Evolutionary conservation across 495 filamentous ascomycete species (phyloP).

Genomic region (Aspergillus mulundensis): DNA sequence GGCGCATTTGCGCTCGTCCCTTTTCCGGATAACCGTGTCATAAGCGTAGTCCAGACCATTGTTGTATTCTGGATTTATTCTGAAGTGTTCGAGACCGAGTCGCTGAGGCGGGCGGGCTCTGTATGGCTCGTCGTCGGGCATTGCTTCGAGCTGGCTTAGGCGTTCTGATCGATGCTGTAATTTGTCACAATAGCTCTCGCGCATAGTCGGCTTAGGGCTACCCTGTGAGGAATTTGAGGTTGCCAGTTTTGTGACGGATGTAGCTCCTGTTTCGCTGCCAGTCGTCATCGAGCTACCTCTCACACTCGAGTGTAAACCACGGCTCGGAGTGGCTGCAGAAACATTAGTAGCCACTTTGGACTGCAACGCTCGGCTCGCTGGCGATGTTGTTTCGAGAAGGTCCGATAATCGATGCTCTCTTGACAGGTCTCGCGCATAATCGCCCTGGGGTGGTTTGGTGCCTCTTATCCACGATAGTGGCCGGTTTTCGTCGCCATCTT

Average conservation of each 20-base stretch:
- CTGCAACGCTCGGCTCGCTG: slow-evolving; percentile 26
- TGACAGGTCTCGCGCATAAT: neutral
- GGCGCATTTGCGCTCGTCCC: slow-evolving; percentile 68
- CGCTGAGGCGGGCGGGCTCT: slow-evolving; percentile 49
- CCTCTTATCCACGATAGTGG: neutral
- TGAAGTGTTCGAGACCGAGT: slow-evolving; percentile 68
- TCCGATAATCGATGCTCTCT: slow-evolving; percentile 26
- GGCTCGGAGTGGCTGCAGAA: neutral
- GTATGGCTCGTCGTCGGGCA: slow-evolving; percentile 39
- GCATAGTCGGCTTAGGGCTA: neutral
- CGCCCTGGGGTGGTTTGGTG: neutral
- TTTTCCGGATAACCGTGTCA: slow-evolving; percentile 67
- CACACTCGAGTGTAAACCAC: neutral
- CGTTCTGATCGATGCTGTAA: neutral
- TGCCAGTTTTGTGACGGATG: neutral
- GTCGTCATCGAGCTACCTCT: neutral
- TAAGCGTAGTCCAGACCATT: slow-evolving; percentile 72
- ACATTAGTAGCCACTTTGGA: neutral
- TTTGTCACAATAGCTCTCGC: neutral
- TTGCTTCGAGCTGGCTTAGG: slow-evolving; percentile 9
- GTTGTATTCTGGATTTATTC: slow-evolving; percentile 72
- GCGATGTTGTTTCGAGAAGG: slow-evolving; percentile 35
- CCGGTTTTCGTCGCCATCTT: slow-evolving; percentile 38
- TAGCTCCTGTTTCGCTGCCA: neutral
- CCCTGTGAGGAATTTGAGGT: neutral